Percentiles rank a stretch among this genome's conserved stretches.
These are phyloP conservation scores for Cyclaneusma minus DNA, from an alignment of 2,329 filamentous ascomycete species.

Conservation along the genomic window DNA sequence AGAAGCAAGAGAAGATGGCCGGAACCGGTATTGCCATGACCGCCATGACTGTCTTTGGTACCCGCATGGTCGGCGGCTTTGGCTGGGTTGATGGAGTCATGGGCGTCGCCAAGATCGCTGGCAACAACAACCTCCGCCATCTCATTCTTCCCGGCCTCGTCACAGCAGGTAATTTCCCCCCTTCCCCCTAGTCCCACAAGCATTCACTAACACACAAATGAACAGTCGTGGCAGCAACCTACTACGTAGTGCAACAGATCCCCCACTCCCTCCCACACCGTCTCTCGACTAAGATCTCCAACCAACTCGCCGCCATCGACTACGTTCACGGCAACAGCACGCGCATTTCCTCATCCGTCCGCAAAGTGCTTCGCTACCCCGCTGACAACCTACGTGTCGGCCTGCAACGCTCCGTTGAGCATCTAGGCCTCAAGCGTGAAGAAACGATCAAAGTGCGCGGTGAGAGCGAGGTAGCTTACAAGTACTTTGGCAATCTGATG, in stretches of 20 bases:
- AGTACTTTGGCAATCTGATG: constrained; percentile 81
- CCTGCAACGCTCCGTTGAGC: constrained; percentile 72
- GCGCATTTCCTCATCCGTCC: constrained; percentile 73
- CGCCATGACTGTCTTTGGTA: constrained; percentile 70
- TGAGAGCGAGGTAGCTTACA: constrained; percentile 75
- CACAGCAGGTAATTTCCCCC: constrained; percentile 45
- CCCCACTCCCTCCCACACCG: constrained; percentile 78
- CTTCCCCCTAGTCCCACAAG: constrained; percentile 6
- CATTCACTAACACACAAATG: constrained; percentile 19
- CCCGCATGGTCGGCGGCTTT: constrained; percentile 65
- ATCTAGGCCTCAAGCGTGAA: constrained; percentile 62
- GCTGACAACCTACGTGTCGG: constrained; percentile 74
- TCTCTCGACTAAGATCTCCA: constrained; percentile 69
- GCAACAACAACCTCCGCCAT: constrained; percentile 65
- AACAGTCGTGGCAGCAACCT: constrained; percentile 55
- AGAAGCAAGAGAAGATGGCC: constrained; percentile 86
- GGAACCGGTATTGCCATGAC: constrained; percentile 92
- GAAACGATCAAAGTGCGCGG: constrained; percentile 67
- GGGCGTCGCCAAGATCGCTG: constrained; percentile 64
- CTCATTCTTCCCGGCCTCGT: constrained; percentile 70
- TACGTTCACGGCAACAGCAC: constrained; percentile 82
- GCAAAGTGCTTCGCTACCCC: constrained; percentile 76
- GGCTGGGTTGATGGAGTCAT: constrained; percentile 83
- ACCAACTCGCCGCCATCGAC: constrained; percentile 67
- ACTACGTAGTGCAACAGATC: constrained; percentile 75